These are phyloP conservation scores for Plasmodium cynomolgi DNA, from an alignment of 169 alveolate genomes.

Conservation along the genomic window DNA sequence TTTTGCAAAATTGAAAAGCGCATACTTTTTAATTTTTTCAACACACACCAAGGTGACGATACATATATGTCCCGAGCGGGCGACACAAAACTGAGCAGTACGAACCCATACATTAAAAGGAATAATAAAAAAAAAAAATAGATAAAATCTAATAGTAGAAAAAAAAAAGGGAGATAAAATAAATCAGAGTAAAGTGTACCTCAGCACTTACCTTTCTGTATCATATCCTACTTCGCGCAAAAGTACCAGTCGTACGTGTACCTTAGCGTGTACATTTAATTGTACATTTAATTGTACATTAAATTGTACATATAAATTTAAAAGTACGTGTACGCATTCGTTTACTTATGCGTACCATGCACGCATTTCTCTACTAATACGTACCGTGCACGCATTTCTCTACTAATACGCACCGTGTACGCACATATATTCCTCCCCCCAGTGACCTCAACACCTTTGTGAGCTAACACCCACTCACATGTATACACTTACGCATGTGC, in stretches of 20 bases:
- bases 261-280: not conserved
- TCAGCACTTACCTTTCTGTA: not conserved
- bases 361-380: not conserved
- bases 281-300: not conserved
- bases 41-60: not conserved
- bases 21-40: not conserved
- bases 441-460: not conserved
- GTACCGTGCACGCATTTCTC: not conserved
- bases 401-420: not conserved
- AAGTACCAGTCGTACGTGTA: not conserved
- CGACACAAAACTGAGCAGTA: not conserved
- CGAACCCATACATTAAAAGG: not conserved
- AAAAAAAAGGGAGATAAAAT: not conserved
- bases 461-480: not conserved
- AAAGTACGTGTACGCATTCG: not conserved
- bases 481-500: not conserved
- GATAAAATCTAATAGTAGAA: not conserved
- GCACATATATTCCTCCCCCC: not conserved
- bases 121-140: constrained; percentile 15
- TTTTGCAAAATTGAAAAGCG: not conserved
- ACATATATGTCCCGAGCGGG: not conserved
- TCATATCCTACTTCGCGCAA: not conserved
- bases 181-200: not conserved
- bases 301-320: not conserved
- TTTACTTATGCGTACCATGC: not conserved